phyloP scores from a whole-genome alignment of 495 filamentous ascomycete genomes.

The Tuber calosporum region DNA sequence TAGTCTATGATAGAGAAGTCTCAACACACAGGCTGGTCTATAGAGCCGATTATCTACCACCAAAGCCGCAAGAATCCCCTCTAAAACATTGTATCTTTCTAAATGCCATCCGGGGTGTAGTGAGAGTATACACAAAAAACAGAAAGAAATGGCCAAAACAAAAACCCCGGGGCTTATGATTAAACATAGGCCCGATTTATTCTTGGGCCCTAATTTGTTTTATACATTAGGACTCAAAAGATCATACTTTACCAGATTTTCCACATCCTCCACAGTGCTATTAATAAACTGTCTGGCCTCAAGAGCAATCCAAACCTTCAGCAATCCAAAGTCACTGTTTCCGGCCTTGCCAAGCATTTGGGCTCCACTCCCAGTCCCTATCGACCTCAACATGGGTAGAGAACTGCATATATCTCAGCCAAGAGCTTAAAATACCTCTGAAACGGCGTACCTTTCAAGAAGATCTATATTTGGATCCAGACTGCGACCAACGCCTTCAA shows the following conservation, averaged over 20 bases:
- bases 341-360: conserved; percentile 49
- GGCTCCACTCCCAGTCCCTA: conserved; percentile 70
- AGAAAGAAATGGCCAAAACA: neutral
- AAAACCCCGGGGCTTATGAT: neutral
- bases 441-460: conserved; percentile 59
- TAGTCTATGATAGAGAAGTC: neutral
- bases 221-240: conserved; percentile 73
- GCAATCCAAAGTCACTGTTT: conserved; percentile 51
- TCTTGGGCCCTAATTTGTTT: neutral
- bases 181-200: neutral
- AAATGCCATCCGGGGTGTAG: neutral
- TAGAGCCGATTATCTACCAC: neutral
- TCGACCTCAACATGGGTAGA: conserved; percentile 80
- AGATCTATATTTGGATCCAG: conserved; percentile 84
- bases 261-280: conserved; percentile 80
- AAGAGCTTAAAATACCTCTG: conserved; percentile 55
- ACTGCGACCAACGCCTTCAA: conserved; percentile 88
- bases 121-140: neutral
- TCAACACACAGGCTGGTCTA: neutral
- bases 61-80: neutral
- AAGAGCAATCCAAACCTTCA: conserved; percentile 87
- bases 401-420: conserved; percentile 61
- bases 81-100: neutral
- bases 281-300: conserved; percentile 83
- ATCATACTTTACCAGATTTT: conserved; percentile 77